These are phyloP conservation scores for Alloascoidea hylecoeti DNA, from an alignment of 805 yeast genomes.

Conservation along the genomic window DNA sequence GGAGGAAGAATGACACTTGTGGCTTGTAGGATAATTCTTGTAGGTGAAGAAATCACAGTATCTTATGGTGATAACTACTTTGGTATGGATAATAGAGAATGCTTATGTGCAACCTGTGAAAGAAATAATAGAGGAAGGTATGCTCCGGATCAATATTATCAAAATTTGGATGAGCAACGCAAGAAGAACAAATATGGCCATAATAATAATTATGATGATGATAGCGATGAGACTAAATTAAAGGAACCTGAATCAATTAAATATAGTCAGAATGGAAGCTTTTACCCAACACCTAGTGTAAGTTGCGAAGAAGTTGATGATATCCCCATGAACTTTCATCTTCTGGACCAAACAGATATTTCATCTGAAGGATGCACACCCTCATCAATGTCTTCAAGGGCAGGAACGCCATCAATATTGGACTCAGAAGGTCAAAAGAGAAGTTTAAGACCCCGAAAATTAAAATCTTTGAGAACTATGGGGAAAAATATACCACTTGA, in stretches of 20 bases:
- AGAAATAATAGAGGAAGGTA: constrained; percentile 16
- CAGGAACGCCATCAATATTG: too few relatives aligned
- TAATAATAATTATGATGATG: constrained; percentile 1
- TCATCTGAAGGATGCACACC: too few relatives aligned
- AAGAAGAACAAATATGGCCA: constrained; percentile 2
- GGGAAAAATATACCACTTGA: neutral
- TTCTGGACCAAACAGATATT: too few relatives aligned
- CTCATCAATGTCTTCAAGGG: too few relatives aligned
- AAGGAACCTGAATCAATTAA: constrained; percentile 4
- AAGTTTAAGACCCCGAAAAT: neutral
- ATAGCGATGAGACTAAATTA: constrained; percentile 3
- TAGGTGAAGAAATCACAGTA: constrained; percentile 35
- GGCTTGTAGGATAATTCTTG: constrained; percentile 19
- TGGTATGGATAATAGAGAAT: constrained; percentile 25
- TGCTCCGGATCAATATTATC: constrained; percentile 4
- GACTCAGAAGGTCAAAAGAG: too few relatives aligned
- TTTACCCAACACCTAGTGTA: neutral
- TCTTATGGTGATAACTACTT: constrained; percentile 26
- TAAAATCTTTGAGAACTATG: neutral
- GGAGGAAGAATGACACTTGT: constrained; percentile 18
- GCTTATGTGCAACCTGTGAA: constrained; percentile 31
- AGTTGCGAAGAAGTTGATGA: too few relatives aligned
- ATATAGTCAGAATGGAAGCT: constrained; percentile 1
- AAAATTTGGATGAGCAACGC: constrained; percentile 1
- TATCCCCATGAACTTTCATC: too few relatives aligned